phyloP scores from a whole-genome alignment of 2,329 filamentous ascomycete genomes.

The Aspergillus calidoustus region DNA sequence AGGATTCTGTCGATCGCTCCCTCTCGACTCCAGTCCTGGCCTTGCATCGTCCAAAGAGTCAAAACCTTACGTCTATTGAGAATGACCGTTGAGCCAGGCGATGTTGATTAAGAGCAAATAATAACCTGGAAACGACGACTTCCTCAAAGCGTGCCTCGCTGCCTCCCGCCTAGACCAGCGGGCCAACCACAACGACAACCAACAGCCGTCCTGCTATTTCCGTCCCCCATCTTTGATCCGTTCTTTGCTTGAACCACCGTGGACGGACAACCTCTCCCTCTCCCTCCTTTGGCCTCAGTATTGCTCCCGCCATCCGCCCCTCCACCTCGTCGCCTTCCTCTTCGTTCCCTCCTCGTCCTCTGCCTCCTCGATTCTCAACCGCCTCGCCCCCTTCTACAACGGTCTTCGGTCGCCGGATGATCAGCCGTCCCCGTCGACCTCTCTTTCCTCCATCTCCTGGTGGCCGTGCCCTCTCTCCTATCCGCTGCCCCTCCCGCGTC shows the following conservation, averaged over 20 bases:
- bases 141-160: not conserved
- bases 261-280: not conserved
- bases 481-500: slow-evolving; percentile 42
- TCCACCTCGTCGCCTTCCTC: slow-evolving; percentile 11
- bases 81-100: not conserved
- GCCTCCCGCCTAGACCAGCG: slow-evolving; percentile 6
- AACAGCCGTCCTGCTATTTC: slow-evolving; percentile 17
- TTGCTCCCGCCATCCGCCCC: slow-evolving; percentile 6
- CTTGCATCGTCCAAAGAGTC: not conserved
- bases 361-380: not conserved
- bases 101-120: not conserved
- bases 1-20: slow-evolving; percentile 1
- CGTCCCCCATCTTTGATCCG: slow-evolving; percentile 13
- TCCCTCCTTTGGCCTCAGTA: slow-evolving; percentile 7
- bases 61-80: not conserved
- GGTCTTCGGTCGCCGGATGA: slow-evolving; percentile 28
- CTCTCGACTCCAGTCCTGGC: not conserved
- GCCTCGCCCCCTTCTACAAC: slow-evolving; percentile 2
- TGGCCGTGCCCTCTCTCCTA: slow-evolving; percentile 28
- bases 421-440: slow-evolving; percentile 24
- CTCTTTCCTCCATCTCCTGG: slow-evolving; percentile 24
- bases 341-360: slow-evolving; percentile 6
- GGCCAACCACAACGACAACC: slow-evolving; percentile 15
- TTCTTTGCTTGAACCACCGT: slow-evolving; percentile 14
- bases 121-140: not conserved